Evolutionary conservation across 495 filamentous ascomycete genomes (phyloP).

Genomic region (Xylaria venustula): DNA sequence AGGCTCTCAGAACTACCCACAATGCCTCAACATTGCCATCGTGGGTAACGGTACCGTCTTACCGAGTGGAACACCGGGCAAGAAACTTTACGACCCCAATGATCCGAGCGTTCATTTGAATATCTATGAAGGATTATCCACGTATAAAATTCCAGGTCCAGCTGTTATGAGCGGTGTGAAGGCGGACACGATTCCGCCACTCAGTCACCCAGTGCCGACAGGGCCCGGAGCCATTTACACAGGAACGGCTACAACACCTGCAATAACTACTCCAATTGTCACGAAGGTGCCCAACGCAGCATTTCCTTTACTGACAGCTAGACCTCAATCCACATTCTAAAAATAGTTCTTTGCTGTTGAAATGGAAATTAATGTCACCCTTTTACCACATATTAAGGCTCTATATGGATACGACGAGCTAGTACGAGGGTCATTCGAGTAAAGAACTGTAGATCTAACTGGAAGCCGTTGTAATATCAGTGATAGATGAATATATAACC

Average conservation of each 20-base stretch:
- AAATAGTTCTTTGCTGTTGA: too few species aligned
- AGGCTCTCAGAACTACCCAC: slow-evolving; percentile 73
- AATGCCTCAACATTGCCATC: slow-evolving; percentile 64
- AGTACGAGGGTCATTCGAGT: too few species aligned
- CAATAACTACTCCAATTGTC: neutral
- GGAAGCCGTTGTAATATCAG: too few species aligned
- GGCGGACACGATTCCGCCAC: slow-evolving; percentile 7
- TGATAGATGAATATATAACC: too few species aligned
- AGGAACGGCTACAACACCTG: neutral
- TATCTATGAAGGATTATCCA: slow-evolving; percentile 41
- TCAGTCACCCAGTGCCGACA: slow-evolving; percentile 22
- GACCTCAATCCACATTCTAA: neutral
- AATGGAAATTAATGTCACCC: too few species aligned
- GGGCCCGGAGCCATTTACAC: slow-evolving; percentile 8
- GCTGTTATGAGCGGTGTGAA: slow-evolving; percentile 41
- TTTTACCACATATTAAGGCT: too few species aligned
- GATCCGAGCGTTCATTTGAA: slow-evolving; percentile 39
- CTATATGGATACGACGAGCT: too few species aligned
- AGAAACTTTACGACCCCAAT: slow-evolving; percentile 28
- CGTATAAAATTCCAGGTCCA: slow-evolving; percentile 54
- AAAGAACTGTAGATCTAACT: too few species aligned
- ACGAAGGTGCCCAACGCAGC: neutral
- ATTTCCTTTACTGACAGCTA: neutral
- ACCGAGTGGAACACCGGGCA: slow-evolving; percentile 38
- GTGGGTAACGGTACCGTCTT: slow-evolving; percentile 17